These are phyloP conservation scores for Mucor lusitanicus DNA, from an alignment of 371 early-diverging fungal genomes.

Conservation along the genomic window DNA sequence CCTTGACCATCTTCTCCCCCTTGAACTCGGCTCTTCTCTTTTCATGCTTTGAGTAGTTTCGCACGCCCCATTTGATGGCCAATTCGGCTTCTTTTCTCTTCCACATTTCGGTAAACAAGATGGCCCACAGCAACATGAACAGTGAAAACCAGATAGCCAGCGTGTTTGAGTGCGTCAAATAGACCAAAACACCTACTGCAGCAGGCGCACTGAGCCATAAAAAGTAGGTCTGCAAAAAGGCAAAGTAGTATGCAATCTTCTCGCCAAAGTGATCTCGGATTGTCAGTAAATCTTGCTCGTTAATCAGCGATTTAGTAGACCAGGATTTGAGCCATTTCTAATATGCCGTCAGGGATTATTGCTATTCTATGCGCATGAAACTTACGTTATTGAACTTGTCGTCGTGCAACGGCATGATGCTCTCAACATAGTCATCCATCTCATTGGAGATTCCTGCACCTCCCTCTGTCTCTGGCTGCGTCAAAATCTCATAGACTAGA, in stretches of 20 bases:
- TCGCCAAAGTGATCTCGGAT: constrained; percentile 87
- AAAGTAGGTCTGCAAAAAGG: constrained; percentile 86
- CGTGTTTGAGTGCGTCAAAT: constrained; percentile 47
- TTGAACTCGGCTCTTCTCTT: constrained; percentile 68
- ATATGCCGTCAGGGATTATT: background rate
- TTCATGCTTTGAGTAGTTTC: constrained; percentile 65
- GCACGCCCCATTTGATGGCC: constrained; percentile 79
- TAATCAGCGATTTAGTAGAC: constrained; percentile 77
- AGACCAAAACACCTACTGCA: constrained; percentile 62
- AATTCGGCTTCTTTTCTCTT: constrained; percentile 71
- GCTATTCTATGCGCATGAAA: background rate
- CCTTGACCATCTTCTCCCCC: constrained; percentile 57
- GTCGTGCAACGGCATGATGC: constrained; percentile 80
- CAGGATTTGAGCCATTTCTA: constrained; percentile 78
- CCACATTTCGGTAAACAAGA: constrained; percentile 81
- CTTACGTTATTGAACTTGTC: constrained; percentile 70
- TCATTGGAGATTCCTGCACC: constrained; percentile 70
- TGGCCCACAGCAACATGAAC: constrained; percentile 71
- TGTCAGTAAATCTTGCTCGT: constrained; percentile 61
- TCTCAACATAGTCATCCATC: constrained; percentile 62
- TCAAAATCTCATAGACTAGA: constrained; percentile 73
- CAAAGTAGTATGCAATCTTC: constrained; percentile 89
- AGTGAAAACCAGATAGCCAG: constrained; percentile 69
- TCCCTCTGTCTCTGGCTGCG: constrained; percentile 63
- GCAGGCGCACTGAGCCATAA: constrained; percentile 73